Base-by-base conservation (phyloP, 2,329 filamentous ascomycete species). In the Eurotiales sp. region DNA sequence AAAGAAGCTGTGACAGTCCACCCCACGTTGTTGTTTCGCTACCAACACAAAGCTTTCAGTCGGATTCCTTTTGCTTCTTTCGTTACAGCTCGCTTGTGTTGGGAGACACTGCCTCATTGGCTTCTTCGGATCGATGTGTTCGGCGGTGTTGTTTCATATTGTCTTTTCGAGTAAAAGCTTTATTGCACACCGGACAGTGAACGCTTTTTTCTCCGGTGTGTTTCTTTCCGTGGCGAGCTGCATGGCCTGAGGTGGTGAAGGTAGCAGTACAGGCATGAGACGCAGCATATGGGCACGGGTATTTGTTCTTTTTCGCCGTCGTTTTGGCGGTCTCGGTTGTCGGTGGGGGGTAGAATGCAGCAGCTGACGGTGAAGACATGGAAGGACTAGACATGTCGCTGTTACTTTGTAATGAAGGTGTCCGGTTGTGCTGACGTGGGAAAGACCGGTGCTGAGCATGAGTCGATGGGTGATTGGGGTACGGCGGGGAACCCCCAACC, bases 131-230 rank as follows among this genome's bases (percentile, higher is more conserved):
- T 30, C 69, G 66, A 62, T 85, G 82, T 1, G 82, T 85, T 30
- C 82, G 74, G 39, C 82, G 81, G 59, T 85, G 82, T 64, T 85
- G 82, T 66, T 85, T 84, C 82, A 85, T 85, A 66, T 85, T 85
- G 70, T 85, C 82, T 61, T 85, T 85, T 56, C 82, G 79, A 11
- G 82, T 85, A 62, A 85, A 85, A 11, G 81, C 82, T 66, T 85
- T 85, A 70, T 82, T 80, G 72, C 82, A 85, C 55, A 84, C 80
- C 0, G 82, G 82, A 61, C 82, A 85, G 60, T 81, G 77, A n/a
- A 84, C 81, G 54, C 83, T 82, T 65, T 85, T 85, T 67, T 84
- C 83, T 50, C 83, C 83, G 0, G 83, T 85, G 68, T 85, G 82
- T 68, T 84, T 85, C 69, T 85, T 85, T 23, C 82, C 82, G 59